Evolutionary conservation across 441 rosid genomes (phyloP).

Genomic region (Biscutella auriculata): DNA sequence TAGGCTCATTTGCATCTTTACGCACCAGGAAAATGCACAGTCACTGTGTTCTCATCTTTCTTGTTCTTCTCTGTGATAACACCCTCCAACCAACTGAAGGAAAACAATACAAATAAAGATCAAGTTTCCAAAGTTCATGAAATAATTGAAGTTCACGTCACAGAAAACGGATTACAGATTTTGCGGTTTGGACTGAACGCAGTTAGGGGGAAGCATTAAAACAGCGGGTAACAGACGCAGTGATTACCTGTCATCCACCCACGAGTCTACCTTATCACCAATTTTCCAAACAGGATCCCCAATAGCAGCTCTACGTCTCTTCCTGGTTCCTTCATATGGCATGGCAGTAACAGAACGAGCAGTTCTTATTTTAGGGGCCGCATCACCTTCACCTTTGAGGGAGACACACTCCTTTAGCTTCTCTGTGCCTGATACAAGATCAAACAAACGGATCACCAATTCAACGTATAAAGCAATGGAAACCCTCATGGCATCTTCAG

Average conservation of each 20-base stretch:
- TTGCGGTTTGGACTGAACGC: neutral
- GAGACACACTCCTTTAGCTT: constrained; percentile 81
- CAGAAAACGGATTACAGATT: neutral
- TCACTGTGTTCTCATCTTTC: constrained; percentile 55
- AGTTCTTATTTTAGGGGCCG: constrained; percentile 62
- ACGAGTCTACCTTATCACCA: constrained; percentile 87
- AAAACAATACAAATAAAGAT: constrained; percentile 13
- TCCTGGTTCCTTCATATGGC: constrained; percentile 87
- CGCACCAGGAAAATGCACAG: constrained; percentile 78
- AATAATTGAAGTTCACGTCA: neutral
- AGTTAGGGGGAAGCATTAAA: neutral
- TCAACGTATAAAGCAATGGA: constrained; percentile 5
- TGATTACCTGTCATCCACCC: constrained; percentile 72
- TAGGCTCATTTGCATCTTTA: neutral
- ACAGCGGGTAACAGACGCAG: neutral
- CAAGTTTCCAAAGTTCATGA: neutral
- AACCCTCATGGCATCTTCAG: neutral
- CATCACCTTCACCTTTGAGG: constrained; percentile 45
- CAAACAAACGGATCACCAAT: neutral
- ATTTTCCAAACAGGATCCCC: constrained; percentile 69
- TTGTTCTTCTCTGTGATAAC: constrained; percentile 67
- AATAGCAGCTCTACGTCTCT: constrained; percentile 84
- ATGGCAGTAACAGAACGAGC: constrained; percentile 58
- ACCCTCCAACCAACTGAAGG: constrained; percentile 88
- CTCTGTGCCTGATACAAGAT: constrained; percentile 40